phyloP scores from a whole-genome alignment of 139 green algal species.

The Chlamydomonas asymmetrica region DNA sequence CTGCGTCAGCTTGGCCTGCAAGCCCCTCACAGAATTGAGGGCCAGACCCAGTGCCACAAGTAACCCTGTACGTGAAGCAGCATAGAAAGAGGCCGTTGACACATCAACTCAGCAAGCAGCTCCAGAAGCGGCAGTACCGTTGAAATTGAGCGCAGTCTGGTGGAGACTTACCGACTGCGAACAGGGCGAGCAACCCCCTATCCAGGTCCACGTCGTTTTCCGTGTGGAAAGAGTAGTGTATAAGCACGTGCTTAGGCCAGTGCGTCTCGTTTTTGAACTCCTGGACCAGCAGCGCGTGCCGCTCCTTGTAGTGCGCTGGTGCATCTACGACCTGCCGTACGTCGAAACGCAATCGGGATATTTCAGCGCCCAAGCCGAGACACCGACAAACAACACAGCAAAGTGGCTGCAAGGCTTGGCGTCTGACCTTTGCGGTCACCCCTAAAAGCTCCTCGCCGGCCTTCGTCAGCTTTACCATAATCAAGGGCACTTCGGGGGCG shows the following conservation, averaged over 20 bases:
- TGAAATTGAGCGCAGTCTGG: too few relatives aligned
- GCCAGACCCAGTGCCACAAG: conserved; percentile 17
- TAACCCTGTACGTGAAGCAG: too few relatives aligned
- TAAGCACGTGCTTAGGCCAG: conserved; percentile 81
- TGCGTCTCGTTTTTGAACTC: conserved; percentile 65
- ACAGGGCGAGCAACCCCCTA: conserved; percentile 55
- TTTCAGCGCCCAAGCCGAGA: too few relatives aligned
- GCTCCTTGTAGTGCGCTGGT: conserved; percentile 34
- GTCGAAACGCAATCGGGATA: too few relatives aligned
- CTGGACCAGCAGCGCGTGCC: conserved; percentile 45
- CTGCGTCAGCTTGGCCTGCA: conserved; percentile 37
- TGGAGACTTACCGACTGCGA: conserved; percentile 47
- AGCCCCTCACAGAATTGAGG: conserved; percentile 19
- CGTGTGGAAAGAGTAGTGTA: conserved; percentile 59
- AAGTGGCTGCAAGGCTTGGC: too few relatives aligned
- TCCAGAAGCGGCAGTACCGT: too few relatives aligned
- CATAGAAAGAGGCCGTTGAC: too few relatives aligned
- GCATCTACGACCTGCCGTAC: conserved; percentile 40
- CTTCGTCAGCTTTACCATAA: conserved; percentile 59
- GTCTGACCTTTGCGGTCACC: conserved; percentile 41
- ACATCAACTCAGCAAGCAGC: too few relatives aligned
- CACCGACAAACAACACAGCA: too few relatives aligned
- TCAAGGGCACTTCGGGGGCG: conserved; percentile 48
- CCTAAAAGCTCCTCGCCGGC: conserved; percentile 58
- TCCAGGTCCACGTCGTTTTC: conserved; percentile 60